Evolutionary conservation across 495 filamentous ascomycete species (phyloP), one percentile per base, ranked within the genome.

Genomic region (Penicillium soppii): DNA sequence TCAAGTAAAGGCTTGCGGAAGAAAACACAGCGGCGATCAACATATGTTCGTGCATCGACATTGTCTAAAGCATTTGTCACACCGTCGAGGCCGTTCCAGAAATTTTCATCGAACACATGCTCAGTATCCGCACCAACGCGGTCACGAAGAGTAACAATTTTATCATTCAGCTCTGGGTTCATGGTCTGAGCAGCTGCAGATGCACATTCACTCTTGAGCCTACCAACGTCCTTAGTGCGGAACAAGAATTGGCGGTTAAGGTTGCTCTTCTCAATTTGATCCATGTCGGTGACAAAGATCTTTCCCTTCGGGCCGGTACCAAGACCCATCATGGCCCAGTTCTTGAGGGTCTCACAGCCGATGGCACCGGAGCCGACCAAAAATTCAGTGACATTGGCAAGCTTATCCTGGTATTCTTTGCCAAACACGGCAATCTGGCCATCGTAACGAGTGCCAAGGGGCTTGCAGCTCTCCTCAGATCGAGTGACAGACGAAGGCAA

Each of bases 271-370:
- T 99, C 95, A 55, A 99, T 99, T 52, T 89, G 88, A 58, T 99
- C 95, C 87, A 95, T 97, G 64, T 99, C 95, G 12, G 95, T 96
- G 20, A 97, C 88, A 19, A 66, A 88, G 63, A 99, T 92, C 61
- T 86, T 86, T 55, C 95, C 95, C 26, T 91, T 81, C 19, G 88
- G 88, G 27, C 95, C 95, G 33, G 89, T 89, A 33, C 86, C 92
- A 42, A 99, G 77, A 52, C 95, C 95, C 59, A 97, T 95, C 91
- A 97, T 92, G 21, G 95, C 94, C 94, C 95, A 99, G 67, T 97
- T 97, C 81, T 99, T 99, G 47, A 99, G 76, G 82, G 97, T 99
- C 65, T 99, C 95, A 63, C 95, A 99, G 26, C 95, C 95, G 66
- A 99, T 99, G 50, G 95, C 95, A 53, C 95, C 95, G 20, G 95